Evolutionary conservation across 108 stramenopile genomes (phyloP).

Genomic region (Skeletonema menzelii): DNA sequence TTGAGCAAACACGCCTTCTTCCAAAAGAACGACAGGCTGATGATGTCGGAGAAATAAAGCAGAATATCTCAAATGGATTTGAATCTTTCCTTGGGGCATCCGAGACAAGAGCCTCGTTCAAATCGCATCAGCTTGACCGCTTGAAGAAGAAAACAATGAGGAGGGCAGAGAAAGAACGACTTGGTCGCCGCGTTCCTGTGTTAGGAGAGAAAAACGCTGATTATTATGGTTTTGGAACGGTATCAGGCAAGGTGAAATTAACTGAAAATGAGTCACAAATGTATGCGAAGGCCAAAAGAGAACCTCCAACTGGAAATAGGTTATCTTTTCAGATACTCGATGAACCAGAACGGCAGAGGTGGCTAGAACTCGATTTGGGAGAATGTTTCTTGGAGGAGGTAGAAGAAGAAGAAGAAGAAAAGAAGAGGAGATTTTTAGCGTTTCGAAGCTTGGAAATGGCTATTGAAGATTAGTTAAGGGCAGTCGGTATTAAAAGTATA

Average conservation of each 20-base stretch:
- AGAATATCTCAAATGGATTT: not conserved
- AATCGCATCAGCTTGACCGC: slow-evolving; percentile 6
- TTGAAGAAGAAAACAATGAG: slow-evolving; percentile 16
- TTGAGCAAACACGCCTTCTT: slow-evolving; percentile 35
- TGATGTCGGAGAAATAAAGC: not conserved
- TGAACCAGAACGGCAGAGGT: slow-evolving; percentile 1
- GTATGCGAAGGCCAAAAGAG: not conserved
- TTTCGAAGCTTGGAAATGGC: slow-evolving; percentile 47
- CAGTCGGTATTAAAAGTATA: too few species aligned
- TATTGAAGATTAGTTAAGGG: not conserved
- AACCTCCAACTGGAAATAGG: not conserved
- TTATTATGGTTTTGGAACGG: slow-evolving; percentile 6
- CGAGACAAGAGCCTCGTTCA: slow-evolving; percentile 1
- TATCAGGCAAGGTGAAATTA: slow-evolving; percentile 29
- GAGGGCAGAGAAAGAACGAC: slow-evolving; percentile 22
- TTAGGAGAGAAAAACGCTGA: slow-evolving; percentile 17
- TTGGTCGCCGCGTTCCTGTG: slow-evolving; percentile 16
- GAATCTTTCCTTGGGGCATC: slow-evolving; percentile 12
- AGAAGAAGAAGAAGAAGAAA: not conserved
- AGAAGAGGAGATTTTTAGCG: slow-evolving; percentile 21
- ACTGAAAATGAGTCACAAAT: not conserved
- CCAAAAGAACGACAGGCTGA: not conserved
- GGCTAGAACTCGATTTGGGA: slow-evolving; percentile 45
- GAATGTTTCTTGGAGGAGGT: slow-evolving; percentile 31
- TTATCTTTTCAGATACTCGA: not conserved